Conservation (phyloP, 768 basidiomycete genomes). For the Tylopilus intermedius region DNA sequence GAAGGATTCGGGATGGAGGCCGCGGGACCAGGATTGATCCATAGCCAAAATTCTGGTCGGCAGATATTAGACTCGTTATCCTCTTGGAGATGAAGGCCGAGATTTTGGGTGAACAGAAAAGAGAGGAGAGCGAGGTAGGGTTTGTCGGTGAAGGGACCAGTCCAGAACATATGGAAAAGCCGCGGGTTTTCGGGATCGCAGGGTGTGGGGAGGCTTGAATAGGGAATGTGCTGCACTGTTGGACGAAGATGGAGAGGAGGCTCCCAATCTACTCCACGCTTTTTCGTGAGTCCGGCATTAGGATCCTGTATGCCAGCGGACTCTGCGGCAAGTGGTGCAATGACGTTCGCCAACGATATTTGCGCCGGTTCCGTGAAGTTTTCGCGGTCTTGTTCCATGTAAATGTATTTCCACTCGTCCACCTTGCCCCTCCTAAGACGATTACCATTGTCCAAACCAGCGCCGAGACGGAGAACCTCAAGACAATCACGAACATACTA, state of each 20-base stretch:
- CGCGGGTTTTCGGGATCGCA: slow-evolving; percentile 86
- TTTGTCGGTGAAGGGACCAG: slow-evolving; percentile 97
- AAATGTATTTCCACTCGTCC: slow-evolving; percentile 87
- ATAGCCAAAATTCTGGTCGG: slow-evolving; percentile 92
- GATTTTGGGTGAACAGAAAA: slow-evolving; percentile 94
- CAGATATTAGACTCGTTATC: slow-evolving; percentile 46
- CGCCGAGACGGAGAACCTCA: slow-evolving; percentile 89
- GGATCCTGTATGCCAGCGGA: slow-evolving; percentile 39
- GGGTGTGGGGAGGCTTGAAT: slow-evolving; percentile 49
- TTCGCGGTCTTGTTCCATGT: slow-evolving; percentile 54
- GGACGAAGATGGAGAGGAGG: slow-evolving; percentile 40
- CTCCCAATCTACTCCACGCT: slow-evolving; percentile 62
- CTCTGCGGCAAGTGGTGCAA: slow-evolving; percentile 26
- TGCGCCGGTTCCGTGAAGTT: slow-evolving; percentile 35
- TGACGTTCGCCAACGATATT: slow-evolving; percentile 30
- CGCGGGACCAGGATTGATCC: slow-evolving; percentile 98
- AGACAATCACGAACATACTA: slow-evolving; percentile 98
- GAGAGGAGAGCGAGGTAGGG: slow-evolving; percentile 93
- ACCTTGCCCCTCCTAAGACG: slow-evolving; percentile 69
- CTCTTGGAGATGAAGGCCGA: slow-evolving; percentile 68
- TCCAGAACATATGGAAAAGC: slow-evolving; percentile 99
- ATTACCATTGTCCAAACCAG: slow-evolving; percentile 77
- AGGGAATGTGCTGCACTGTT: slow-evolving; percentile 50
- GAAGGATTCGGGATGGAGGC: slow-evolving; percentile 82
- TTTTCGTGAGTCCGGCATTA: slow-evolving; percentile 53